Conservation (phyloP, 2,329 filamentous ascomycete genomes). For the Phyllosticta citribraziliensis region DNA sequence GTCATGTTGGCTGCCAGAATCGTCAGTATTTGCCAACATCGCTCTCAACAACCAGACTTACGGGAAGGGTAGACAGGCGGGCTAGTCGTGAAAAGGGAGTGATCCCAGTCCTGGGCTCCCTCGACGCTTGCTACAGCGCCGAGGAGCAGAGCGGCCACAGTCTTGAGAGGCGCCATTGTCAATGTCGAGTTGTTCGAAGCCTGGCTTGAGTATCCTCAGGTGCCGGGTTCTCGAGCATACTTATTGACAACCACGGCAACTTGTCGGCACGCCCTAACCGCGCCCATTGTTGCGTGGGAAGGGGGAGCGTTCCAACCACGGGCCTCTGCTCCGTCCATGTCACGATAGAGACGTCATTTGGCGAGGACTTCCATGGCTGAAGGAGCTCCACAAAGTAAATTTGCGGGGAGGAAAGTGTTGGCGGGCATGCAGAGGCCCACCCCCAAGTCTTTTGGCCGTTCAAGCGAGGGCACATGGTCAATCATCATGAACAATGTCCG, state of each 20-base stretch:
- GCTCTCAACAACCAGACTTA: background rate
- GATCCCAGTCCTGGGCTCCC: conserved; percentile 11
- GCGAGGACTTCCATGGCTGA: background rate
- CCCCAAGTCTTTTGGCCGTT: background rate
- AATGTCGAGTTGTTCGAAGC: conserved; percentile 2
- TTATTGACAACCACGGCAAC: background rate
- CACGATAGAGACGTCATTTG: background rate
- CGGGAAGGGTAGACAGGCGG: conserved; percentile 13
- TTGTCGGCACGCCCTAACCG: background rate
- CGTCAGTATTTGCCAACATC: background rate
- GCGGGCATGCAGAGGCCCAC: background rate
- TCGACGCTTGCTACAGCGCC: conserved; percentile 8
- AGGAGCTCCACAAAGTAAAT: background rate
- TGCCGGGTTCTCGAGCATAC: background rate
- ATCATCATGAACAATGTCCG: background rate
- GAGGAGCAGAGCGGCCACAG: conserved; percentile 5
- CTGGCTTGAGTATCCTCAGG: background rate
- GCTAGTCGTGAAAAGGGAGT: conserved; percentile 11
- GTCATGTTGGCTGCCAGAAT: conserved; percentile 4
- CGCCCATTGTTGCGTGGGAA: background rate
- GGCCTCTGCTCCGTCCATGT: background rate
- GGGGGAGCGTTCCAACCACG: background rate
- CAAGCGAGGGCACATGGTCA: background rate
- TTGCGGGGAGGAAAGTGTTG: background rate
- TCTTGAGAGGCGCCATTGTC: conserved; percentile 10